Conservation (phyloP, 2,329 filamentous ascomycete genomes). For the Beauveria australis region DNA sequence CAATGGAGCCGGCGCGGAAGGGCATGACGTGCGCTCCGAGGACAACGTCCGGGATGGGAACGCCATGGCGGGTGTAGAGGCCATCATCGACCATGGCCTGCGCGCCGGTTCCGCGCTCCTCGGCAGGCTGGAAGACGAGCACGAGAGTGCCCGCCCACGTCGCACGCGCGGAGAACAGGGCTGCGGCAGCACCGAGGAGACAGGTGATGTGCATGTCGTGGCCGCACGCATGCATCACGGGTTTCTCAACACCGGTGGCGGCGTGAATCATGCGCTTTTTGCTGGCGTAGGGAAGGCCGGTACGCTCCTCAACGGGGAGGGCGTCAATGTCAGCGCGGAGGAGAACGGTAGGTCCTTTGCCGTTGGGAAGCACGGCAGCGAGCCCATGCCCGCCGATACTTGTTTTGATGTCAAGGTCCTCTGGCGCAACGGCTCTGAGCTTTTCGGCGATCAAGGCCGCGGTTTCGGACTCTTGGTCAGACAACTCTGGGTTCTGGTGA, state of each 20-base stretch:
- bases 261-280: conserved; percentile 28
- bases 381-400: conserved; percentile 52
- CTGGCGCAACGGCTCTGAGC: conserved; percentile 20
- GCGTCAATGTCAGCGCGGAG: conserved; percentile 57
- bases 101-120: conserved; percentile 56
- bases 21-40: conserved; percentile 29
- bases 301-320: conserved; percentile 48
- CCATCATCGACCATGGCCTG: conserved; percentile 30
- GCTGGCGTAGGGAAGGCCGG: conserved; percentile 47
- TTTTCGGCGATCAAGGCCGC: conserved; percentile 36
- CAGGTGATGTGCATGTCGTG: conserved; percentile 58
- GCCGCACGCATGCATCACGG: conserved; percentile 62
- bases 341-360: conserved; percentile 44
- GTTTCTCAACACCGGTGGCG: conserved; percentile 37
- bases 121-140: conserved; percentile 58
- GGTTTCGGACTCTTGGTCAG: conserved; percentile 45
- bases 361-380: conserved; percentile 48
- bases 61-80: conserved; percentile 20
- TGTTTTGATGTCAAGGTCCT: conserved; percentile 30
- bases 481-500: conserved; percentile 52
- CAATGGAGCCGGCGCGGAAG: conserved; percentile 24
- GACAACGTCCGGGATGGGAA: conserved; percentile 26
- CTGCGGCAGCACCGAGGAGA: conserved; percentile 46
- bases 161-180: conserved; percentile 34
- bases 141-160: conserved; percentile 56